These are phyloP conservation scores for Sporothrix brunneoviolacea DNA, from an alignment of 2,329 filamentous ascomycete genomes.

Conservation along the genomic window DNA sequence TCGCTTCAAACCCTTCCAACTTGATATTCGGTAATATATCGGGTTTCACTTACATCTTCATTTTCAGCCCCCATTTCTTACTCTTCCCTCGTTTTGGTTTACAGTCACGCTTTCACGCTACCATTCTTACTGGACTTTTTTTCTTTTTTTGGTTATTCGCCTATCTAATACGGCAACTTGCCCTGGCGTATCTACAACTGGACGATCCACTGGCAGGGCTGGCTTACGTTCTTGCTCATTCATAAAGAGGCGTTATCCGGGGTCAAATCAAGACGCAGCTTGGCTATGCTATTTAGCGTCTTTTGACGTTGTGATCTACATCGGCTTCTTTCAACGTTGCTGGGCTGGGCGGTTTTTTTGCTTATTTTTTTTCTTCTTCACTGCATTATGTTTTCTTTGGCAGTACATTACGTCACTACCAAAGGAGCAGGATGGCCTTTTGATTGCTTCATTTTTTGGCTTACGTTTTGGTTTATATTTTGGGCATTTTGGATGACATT, in stretches of 20 bases:
- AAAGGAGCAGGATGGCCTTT: neutral
- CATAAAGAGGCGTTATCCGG: constrained; percentile 6
- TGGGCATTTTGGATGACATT: neutral
- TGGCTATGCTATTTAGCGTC: neutral
- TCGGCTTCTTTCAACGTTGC: neutral
- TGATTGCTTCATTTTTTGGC: neutral
- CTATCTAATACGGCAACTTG: neutral
- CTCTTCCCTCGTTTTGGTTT: neutral
- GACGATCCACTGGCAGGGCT: neutral
- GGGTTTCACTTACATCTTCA: neutral
- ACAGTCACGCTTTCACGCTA: too few species aligned
- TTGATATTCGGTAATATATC: constrained; percentile 60
- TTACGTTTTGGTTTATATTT: neutral
- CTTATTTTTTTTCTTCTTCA: neutral
- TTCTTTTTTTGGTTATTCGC: neutral
- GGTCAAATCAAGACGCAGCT: neutral
- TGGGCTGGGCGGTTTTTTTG: neutral
- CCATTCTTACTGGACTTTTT: neutral
- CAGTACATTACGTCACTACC: neutral
- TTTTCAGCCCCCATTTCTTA: neutral
- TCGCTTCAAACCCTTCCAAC: constrained; percentile 76
- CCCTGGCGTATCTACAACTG: neutral
- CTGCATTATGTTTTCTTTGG: neutral
- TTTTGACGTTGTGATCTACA: neutral
- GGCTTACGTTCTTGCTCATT: neutral